A percentile compares a stretch with the other conserved stretches of the same genome.
Evolutionary conservation across 1,284 basidiomycete genomes (phyloP).

Genomic region (Ganoderma sp.): DNA sequence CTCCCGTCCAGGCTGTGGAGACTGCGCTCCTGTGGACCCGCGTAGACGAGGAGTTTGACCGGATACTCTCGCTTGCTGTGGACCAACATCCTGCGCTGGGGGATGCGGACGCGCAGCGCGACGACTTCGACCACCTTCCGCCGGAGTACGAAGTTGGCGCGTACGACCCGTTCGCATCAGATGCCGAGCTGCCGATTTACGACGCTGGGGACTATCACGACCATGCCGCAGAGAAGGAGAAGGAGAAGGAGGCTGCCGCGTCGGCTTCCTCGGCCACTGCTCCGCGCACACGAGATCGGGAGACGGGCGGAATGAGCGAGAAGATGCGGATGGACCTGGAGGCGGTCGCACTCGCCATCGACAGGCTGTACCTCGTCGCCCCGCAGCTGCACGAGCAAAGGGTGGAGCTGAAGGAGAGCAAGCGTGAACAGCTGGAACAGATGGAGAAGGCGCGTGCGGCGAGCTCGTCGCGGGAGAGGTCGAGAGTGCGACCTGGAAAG

Average conservation of each 20-base stretch:
- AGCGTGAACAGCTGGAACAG: constrained; percentile 68
- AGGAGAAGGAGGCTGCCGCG: constrained; percentile 10
- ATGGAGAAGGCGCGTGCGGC: constrained; percentile 64
- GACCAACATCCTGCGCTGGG: constrained; percentile 18
- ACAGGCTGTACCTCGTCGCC: constrained; percentile 79
- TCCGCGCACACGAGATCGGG: neutral
- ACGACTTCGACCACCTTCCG: constrained; percentile 53
- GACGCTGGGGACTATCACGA: constrained; percentile 45
- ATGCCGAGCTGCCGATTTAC: constrained; percentile 63
- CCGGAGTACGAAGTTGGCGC: constrained; percentile 69
- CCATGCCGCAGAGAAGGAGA: constrained; percentile 37
- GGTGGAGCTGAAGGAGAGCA: constrained; percentile 76
- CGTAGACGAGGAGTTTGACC: constrained; percentile 76
- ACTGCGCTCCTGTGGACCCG: constrained; percentile 72
- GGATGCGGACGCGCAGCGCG: neutral
- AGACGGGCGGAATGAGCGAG: constrained; percentile 50
- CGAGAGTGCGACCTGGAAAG: constrained; percentile 47
- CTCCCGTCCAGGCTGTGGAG: constrained; percentile 65
- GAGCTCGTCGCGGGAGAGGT: constrained; percentile 35
- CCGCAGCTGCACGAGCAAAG: constrained; percentile 89
- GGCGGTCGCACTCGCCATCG: constrained; percentile 83
- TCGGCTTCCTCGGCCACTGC: constrained; percentile 5
- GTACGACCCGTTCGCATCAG: constrained; percentile 37
- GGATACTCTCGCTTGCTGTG: constrained; percentile 62
- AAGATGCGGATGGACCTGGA: constrained; percentile 85